Percentiles rank a stretch among this genome's conserved stretches.
These are phyloP conservation scores for Camellia oleifera DNA, from an alignment of 179 eudicot genomes.

Conservation along the genomic window DNA sequence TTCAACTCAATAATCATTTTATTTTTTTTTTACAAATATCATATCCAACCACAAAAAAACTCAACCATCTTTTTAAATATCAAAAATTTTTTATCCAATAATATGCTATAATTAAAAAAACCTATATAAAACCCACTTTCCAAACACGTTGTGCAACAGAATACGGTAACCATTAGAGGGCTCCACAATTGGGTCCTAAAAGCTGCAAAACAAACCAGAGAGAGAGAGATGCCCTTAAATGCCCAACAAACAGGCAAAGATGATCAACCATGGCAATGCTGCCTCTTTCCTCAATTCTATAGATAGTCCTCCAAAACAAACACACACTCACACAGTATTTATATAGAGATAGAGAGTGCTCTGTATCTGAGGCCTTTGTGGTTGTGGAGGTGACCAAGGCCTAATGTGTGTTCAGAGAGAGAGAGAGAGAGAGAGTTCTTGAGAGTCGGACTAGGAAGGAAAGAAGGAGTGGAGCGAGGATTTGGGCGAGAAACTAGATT, in stretches of 20 bases:
- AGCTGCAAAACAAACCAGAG: slow-evolving; percentile 2
- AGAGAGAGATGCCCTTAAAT: neutral
- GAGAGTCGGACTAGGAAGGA: slow-evolving; percentile 33
- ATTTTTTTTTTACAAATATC: no score
- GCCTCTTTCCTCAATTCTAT: slow-evolving; percentile 7
- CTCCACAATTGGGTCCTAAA: slow-evolving; percentile 6
- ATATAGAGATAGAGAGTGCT: neutral
- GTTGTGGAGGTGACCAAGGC: neutral
- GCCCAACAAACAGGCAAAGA: neutral
- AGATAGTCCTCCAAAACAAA: neutral
- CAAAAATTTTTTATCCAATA: no score
- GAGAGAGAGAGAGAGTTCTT: slow-evolving; percentile 16
- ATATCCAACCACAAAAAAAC: no score
- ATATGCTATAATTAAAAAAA: no score
- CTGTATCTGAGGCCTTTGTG: neutral
- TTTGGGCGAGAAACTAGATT: slow-evolving; percentile 21
- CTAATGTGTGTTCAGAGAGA: neutral
- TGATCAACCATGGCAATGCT: neutral
- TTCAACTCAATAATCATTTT: no score
- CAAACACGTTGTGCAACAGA: neutral
- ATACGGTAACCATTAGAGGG: neutral
- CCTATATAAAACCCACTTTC: no score
- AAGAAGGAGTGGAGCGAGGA: slow-evolving; percentile 30
- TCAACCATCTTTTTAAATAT: no score
- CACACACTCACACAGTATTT: no score